Conservation (phyloP, 1,139 yeast species). For the Nakaseomyces sp. region DNA sequence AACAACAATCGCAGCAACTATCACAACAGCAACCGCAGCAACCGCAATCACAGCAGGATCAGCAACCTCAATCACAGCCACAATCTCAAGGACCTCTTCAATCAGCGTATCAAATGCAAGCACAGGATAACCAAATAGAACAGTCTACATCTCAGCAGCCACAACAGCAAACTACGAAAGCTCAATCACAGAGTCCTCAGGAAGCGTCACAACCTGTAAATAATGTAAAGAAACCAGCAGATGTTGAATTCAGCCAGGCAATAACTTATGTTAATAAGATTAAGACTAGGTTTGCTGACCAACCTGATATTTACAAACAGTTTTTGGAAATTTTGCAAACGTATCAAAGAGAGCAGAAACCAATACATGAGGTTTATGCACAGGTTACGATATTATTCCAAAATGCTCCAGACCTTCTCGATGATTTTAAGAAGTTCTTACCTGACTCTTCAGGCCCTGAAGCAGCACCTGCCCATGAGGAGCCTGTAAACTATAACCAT, state of each 20-base stretch:
- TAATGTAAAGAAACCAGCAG: conserved; percentile 47
- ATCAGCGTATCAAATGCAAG: background rate
- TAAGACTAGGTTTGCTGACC: conserved; percentile 85
- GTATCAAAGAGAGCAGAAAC: conserved; percentile 91
- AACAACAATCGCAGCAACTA: background rate
- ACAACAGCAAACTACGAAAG: background rate
- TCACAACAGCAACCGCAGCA: conserved; percentile 1
- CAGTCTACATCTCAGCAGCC: background rate
- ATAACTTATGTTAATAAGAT: conserved; percentile 92
- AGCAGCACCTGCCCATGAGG: conserved; percentile 15
- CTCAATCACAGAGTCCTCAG: conserved; percentile 1
- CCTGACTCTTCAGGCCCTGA: conserved; percentile 65
- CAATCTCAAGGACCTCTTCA: conserved; percentile 2
- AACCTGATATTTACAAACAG: conserved; percentile 92
- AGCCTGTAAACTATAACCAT: conserved; percentile 7
- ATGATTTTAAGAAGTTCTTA: conserved; percentile 88
- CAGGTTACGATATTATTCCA: conserved; percentile 85
- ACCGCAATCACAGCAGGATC: no score
- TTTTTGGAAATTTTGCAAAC: conserved; percentile 92
- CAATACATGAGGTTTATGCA: conserved; percentile 87
- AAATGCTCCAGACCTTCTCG: conserved; percentile 88
- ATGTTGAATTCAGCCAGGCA: conserved; percentile 95
- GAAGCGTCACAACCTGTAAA: background rate
- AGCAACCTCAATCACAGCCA: background rate
- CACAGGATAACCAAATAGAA: background rate